A percentile compares a stretch with the other conserved stretches of the same genome.
Conservation (phyloP, 2,329 filamentous ascomycete species). For the Trematosphaeria pertusa region DNA sequence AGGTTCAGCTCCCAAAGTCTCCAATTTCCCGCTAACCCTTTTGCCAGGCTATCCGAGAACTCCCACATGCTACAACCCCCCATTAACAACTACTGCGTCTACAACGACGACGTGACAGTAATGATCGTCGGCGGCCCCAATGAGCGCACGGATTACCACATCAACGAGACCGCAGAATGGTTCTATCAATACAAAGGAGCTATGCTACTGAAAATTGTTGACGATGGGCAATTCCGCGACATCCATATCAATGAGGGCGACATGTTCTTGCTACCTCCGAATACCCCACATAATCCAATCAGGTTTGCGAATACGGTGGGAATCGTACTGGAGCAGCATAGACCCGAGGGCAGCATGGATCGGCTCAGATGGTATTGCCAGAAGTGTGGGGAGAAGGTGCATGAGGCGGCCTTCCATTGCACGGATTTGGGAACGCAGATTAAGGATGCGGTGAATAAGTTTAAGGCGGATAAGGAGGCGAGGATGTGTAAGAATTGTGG, state of each 20-base stretch:
- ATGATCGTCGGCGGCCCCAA: slow-evolving; percentile 98
- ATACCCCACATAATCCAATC: slow-evolving; percentile 96
- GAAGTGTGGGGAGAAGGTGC: slow-evolving; percentile 73
- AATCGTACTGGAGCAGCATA: slow-evolving; percentile 85
- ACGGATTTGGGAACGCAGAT: slow-evolving; percentile 93
- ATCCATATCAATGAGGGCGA: slow-evolving; percentile 91
- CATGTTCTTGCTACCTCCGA: slow-evolving; percentile 90
- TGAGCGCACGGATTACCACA: slow-evolving; percentile 96
- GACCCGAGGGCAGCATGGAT: slow-evolving; percentile 75
- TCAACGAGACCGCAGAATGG: slow-evolving; percentile 95
- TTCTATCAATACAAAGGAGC: slow-evolving; percentile 96
- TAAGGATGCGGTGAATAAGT: slow-evolving; percentile 85
- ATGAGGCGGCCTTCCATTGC: slow-evolving; percentile 87
- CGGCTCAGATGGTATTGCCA: slow-evolving; percentile 90
- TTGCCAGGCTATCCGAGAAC: slow-evolving; percentile 89
- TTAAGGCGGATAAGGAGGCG: slow-evolving; percentile 72
- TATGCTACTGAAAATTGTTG: slow-evolving; percentile 93
- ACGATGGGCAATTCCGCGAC: slow-evolving; percentile 74
- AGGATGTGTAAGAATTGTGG: slow-evolving; percentile 83
- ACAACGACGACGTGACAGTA: slow-evolving; percentile 81
- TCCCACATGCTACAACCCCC: slow-evolving; percentile 91
- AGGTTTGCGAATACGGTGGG: slow-evolving; percentile 94
- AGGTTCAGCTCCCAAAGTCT: slow-evolving; percentile 5
- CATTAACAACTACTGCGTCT: slow-evolving; percentile 97
- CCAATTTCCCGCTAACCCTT: too few species aligned